Evolutionary conservation across 1,139 yeast species (phyloP), one percentile per base, ranked within the genome.

Genomic region (Schwanniomyces etchellsii): DNA sequence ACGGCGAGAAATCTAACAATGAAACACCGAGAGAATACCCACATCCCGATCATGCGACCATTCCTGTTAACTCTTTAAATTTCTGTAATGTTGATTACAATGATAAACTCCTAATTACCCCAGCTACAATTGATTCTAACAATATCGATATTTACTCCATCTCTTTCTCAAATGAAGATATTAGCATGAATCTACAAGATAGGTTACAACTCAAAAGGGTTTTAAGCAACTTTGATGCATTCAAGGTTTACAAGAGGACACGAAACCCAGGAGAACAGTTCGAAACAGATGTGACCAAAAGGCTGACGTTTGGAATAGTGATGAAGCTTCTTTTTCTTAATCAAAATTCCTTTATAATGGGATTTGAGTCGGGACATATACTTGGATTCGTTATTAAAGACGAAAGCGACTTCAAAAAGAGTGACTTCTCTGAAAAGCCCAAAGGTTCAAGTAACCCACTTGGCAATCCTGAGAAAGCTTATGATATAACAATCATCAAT

Each of bases 351-450:
- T 47, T 76, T 16, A 56, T 54, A 24, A 48, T 74, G 9, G 84
- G 81, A 0, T 77, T 60, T 47, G 84, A 77, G 45, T 74, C 78
- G 6, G 83, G 84, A 0, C 70, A 67, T 38, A 50, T 76, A 5
- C 39, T 63, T 2, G 64, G 64, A 0, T 51, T 60, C 12, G 25
- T 39, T 7, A 29, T 65, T 5, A 46, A 42, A 10, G 20, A 28
- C 11, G 9, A 27, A n/a, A n/a, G n/a, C n/a, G n/a, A n/a, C n/a
- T n/a, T n/a, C n/a, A n/a, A n/a, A n/a, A n/a, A n/a, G n/a, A n/a
- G n/a, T n/a, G n/a, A n/a, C n/a, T n/a, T n/a, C n/a, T n/a, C n/a
- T n/a, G n/a, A n/a, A n/a, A n/a, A n/a, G n/a, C n/a, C n/a, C n/a
- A n/a, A n/a, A n/a, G n/a, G n/a, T n/a, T n/a, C n/a, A n/a, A n/a